Conservation (phyloP, 1,139 yeast species). For the Magnusiomyces suaveolens region DNA sequence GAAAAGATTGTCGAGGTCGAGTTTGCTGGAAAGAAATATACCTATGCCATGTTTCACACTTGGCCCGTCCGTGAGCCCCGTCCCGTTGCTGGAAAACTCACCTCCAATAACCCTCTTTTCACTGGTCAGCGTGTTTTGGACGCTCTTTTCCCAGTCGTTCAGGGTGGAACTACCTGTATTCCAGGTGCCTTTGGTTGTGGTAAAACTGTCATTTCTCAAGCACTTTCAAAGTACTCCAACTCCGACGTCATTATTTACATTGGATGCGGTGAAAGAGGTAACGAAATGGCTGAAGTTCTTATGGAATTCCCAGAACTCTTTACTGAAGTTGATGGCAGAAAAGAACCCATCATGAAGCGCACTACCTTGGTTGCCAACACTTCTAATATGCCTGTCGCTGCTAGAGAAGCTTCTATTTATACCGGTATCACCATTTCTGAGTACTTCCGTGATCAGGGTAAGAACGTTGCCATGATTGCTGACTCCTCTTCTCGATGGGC, state of each 20-base stretch:
- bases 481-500: slow-evolving; percentile 99
- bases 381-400: slow-evolving; percentile 99
- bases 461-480: slow-evolving; percentile 97
- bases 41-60: slow-evolving; percentile 91
- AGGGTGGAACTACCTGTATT: slow-evolving; percentile 99
- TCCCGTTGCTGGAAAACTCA: slow-evolving; percentile 87
- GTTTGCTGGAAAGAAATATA: slow-evolving; percentile 74
- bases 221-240: slow-evolving; percentile 92
- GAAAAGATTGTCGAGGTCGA: slow-evolving; percentile 88
- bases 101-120: slow-evolving; percentile 89
- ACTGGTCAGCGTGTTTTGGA: slow-evolving; percentile 99
- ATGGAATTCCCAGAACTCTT: slow-evolving; percentile 98
- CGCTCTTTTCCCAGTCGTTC: slow-evolving; percentile 96
- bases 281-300: slow-evolving; percentile 98
- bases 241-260: slow-evolving; percentile 93
- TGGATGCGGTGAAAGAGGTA: slow-evolving; percentile 93
- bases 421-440: slow-evolving; percentile 98
- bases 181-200: slow-evolving; percentile 99
- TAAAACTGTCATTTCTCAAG: slow-evolving; percentile 96
- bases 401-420: slow-evolving; percentile 98
- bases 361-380: slow-evolving; percentile 97
- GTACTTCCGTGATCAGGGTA: slow-evolving; percentile 99
- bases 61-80: slow-evolving; percentile 99
- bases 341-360: slow-evolving; percentile 99
- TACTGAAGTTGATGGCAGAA: slow-evolving; percentile 83